Percentiles rank a stretch among this genome's conserved stretches.
phyloP scores from a whole-genome alignment of 2,329 filamentous ascomycete genomes.

The Scedosporium dehoogii region DNA sequence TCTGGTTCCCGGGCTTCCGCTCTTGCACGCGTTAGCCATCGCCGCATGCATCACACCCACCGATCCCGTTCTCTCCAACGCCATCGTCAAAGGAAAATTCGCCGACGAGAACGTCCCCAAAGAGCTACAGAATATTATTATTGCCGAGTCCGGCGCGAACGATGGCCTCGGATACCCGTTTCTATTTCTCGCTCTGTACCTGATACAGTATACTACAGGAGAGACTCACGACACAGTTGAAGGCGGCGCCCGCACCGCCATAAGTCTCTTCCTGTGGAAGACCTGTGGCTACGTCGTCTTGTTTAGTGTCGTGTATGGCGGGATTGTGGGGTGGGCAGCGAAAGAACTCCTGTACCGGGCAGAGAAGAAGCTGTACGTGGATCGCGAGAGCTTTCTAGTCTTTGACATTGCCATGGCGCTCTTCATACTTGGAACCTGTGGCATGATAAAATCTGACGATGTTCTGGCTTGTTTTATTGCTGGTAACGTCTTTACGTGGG shows the following conservation, averaged over 20 bases:
- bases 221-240: slow-evolving; percentile 33
- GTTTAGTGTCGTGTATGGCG: slow-evolving; percentile 69
- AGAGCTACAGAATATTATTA: slow-evolving; percentile 69
- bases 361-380: slow-evolving; percentile 41
- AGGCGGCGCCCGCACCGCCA: slow-evolving; percentile 55
- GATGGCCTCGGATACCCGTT: slow-evolving; percentile 87
- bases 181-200: slow-evolving; percentile 71
- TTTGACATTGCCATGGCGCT: slow-evolving; percentile 78
- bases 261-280: slow-evolving; percentile 75
- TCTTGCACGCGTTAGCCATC: slow-evolving; percentile 70
- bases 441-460: slow-evolving; percentile 80
- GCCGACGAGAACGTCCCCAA: slow-evolving; percentile 83
- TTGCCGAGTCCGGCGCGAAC: slow-evolving; percentile 78
- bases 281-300: slow-evolving; percentile 79
- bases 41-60: slow-evolving; percentile 88
- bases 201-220: slow-evolving; percentile 62
- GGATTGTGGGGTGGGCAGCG: slow-evolving; percentile 67
- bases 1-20: slow-evolving; percentile 59
- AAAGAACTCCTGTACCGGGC: slow-evolving; percentile 71
- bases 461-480: slow-evolving; percentile 88
- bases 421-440: slow-evolving; percentile 80
- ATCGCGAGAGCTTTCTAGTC: slow-evolving; percentile 77
- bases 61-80: slow-evolving; percentile 78
- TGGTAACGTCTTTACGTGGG: slow-evolving; percentile 84
- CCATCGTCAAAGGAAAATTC: slow-evolving; percentile 88